These are phyloP conservation scores for Sporormia fimetaria DNA, from an alignment of 495 filamentous ascomycete species.

Conservation along the genomic window DNA sequence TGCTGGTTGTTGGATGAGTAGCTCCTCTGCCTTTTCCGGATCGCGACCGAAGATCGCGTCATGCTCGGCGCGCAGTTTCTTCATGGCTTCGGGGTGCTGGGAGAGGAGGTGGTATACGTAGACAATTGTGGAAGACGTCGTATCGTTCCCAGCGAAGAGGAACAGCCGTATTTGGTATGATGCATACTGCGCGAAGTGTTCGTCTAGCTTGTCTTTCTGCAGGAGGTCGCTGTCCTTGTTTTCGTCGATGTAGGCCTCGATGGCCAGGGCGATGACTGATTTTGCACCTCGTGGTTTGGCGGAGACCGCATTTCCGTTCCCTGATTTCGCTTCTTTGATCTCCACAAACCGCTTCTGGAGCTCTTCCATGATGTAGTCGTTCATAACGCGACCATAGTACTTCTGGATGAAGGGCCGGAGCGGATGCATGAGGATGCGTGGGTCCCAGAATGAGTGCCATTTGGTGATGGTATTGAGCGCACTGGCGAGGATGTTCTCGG, in stretches of 20 bases:
- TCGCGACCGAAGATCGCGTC: slow-evolving; percentile 6
- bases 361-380: slow-evolving; percentile 1
- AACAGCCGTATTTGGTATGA: slow-evolving; percentile 27
- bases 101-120: slow-evolving; percentile 41
- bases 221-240: background rate
- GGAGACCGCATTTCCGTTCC: too few relatives aligned
- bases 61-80: slow-evolving; percentile 7
- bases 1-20: slow-evolving; percentile 9
- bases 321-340: background rate
- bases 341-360: slow-evolving; percentile 8
- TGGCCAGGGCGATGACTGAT: slow-evolving; percentile 5
- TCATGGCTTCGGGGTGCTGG: slow-evolving; percentile 31
- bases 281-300: background rate
- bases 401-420: slow-evolving; percentile 7
- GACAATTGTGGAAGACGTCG: slow-evolving; percentile 34
- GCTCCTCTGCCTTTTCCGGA: background rate
- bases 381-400: slow-evolving; percentile 2
- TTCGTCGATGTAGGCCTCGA: slow-evolving; percentile 5
- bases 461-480: slow-evolving; percentile 1
- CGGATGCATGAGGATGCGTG: slow-evolving; percentile 4
- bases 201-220: background rate
- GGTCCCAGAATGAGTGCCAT: slow-evolving; percentile 16
- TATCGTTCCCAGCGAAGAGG: slow-evolving; percentile 42
- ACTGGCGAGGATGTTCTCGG: background rate
- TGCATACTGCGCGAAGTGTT: slow-evolving; percentile 4